Conservation (phyloP, 805 yeast species). For the Candida awuae region DNA sequence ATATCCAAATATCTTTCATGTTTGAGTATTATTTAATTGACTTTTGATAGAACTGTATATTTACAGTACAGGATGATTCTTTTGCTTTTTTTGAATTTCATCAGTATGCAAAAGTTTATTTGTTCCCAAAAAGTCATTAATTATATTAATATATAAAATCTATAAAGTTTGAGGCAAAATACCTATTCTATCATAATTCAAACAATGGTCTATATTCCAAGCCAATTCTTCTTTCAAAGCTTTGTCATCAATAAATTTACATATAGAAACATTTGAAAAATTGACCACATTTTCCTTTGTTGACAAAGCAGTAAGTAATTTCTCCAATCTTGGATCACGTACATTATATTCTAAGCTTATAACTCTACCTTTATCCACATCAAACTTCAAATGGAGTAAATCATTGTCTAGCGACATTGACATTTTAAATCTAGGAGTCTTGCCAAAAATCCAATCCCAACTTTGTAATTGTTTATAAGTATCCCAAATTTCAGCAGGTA, state of each 20-base stretch:
- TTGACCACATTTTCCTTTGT: slow-evolving; percentile 8
- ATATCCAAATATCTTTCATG: too few relatives aligned
- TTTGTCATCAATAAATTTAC: slow-evolving; percentile 10
- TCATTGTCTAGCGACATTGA: slow-evolving; percentile 37
- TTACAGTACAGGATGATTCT: too few relatives aligned
- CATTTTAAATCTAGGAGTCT: slow-evolving; percentile 68
- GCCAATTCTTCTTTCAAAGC: slow-evolving; percentile 14
- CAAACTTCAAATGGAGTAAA: slow-evolving; percentile 23
- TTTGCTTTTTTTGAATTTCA: too few relatives aligned
- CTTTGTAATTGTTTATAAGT: slow-evolving; percentile 36
- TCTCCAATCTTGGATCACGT: slow-evolving; percentile 12
- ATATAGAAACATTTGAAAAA: slow-evolving; percentile 18
- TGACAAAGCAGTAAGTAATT: slow-evolving; percentile 9
- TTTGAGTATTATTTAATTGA: too few relatives aligned
- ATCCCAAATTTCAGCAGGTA: slow-evolving; percentile 33
- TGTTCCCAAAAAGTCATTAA: too few relatives aligned
- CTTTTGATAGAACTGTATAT: too few relatives aligned
- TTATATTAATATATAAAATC: neutral
- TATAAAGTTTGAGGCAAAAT: neutral
- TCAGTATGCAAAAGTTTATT: too few relatives aligned
- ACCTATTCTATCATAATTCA: slow-evolving; percentile 13
- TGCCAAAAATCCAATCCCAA: slow-evolving; percentile 73
- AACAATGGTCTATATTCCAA: slow-evolving; percentile 25
- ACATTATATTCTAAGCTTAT: slow-evolving; percentile 11
- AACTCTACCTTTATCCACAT: slow-evolving; percentile 46